Percentiles rank a stretch among this genome's conserved stretches.
Evolutionary conservation across 1,139 yeast species (phyloP).

Genomic region (Scheffersomyces stambukii): DNA sequence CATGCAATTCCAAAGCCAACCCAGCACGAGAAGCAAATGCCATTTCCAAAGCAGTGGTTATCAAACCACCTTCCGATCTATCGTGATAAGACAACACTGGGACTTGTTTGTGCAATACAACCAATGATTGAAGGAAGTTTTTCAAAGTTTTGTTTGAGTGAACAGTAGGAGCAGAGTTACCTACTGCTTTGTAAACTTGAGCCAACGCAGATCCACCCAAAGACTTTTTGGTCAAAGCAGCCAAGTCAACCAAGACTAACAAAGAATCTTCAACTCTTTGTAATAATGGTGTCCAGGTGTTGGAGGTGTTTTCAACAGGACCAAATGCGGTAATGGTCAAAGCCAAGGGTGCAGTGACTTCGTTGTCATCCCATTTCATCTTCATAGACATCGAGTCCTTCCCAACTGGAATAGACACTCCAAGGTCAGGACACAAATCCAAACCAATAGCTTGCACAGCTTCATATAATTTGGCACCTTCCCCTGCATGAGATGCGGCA

Average conservation of each 20-base stretch:
- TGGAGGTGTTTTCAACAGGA: constrained; percentile 78
- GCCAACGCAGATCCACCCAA: constrained; percentile 95
- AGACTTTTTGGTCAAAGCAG: constrained; percentile 52
- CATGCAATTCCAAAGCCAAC: constrained; percentile 29
- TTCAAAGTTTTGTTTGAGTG: constrained; percentile 63
- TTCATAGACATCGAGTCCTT: constrained; percentile 99
- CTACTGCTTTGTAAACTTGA: constrained; percentile 87
- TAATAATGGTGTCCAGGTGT: constrained; percentile 94
- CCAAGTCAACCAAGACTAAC: constrained; percentile 78
- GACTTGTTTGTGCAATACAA: constrained; percentile 63
- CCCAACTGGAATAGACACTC: constrained; percentile 93
- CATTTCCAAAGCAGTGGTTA: constrained; percentile 87
- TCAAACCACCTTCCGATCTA: constrained; percentile 94
- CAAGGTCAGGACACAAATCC: constrained; percentile 91
- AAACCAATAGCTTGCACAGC: constrained; percentile 97
- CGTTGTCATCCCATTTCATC: constrained; percentile 94
- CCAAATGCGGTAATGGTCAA: constrained; percentile 88
- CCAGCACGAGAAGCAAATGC: constrained; percentile 96
- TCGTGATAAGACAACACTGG: constrained; percentile 91
- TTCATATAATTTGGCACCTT: constrained; percentile 91
- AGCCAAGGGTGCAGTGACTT: constrained; percentile 94
- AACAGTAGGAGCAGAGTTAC: constrained; percentile 80
- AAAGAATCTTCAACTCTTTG: constrained; percentile 35
- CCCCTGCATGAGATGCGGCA: constrained; percentile 93
- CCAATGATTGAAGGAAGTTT: constrained; percentile 64